Percentiles rank a stretch among this genome's conserved stretches.
These are phyloP conservation scores for Aegilops tauschii DNA, from an alignment of 176 grass and related monocot genomes.

Conservation along the genomic window DNA sequence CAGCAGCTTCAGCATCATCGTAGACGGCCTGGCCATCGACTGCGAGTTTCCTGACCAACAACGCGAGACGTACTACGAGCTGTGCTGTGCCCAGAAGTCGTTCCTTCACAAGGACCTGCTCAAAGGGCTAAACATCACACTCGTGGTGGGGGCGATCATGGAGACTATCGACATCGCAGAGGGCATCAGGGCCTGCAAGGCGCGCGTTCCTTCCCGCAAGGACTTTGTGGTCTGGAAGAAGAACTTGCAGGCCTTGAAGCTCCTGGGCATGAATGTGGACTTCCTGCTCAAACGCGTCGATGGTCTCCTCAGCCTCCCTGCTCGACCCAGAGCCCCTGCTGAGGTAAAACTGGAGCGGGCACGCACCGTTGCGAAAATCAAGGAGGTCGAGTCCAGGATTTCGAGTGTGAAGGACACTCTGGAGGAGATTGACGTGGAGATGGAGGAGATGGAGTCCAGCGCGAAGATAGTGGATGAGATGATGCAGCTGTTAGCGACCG, in stretches of 20 bases:
- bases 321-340: too few species aligned
- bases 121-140: constrained; percentile 28
- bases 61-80: constrained; percentile 41
- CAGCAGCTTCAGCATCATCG: constrained; percentile 28
- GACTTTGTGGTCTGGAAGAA: constrained; percentile 44
- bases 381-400: constrained; percentile 21
- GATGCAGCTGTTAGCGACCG: not conserved
- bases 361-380: not conserved
- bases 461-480: not conserved
- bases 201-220: not conserved
- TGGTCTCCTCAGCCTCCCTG: not conserved
- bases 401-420: constrained; percentile 17
- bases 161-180: constrained; percentile 38
- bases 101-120: constrained; percentile 41
- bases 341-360: not conserved
- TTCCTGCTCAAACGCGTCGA: constrained; percentile 33
- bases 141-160: constrained; percentile 35
- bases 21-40: constrained; percentile 38
- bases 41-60: constrained; percentile 16
- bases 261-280: constrained; percentile 33
- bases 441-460: constrained; percentile 27
- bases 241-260: constrained; percentile 33
- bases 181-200: constrained; percentile 32
- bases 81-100: constrained; percentile 29
- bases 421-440: constrained; percentile 13